Evolutionary conservation across 495 filamentous ascomycete genomes (phyloP).

Genomic region (Penicillium argentinense): DNA sequence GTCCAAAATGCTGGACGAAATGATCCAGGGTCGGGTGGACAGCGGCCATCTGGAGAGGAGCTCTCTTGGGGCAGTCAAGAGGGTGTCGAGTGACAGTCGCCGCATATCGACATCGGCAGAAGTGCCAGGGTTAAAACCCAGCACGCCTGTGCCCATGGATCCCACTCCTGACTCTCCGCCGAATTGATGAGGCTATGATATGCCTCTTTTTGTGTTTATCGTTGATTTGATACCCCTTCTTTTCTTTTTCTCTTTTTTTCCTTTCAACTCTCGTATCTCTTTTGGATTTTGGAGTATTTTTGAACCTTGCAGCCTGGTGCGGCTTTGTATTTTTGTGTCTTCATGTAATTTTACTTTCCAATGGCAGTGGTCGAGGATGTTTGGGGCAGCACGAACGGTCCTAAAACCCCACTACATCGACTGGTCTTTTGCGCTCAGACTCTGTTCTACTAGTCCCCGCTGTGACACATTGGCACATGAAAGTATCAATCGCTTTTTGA

Average conservation of each 20-base stretch:
- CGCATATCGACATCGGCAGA: constrained; percentile 35
- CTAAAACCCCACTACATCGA: too few species aligned
- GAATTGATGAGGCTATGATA: constrained; percentile 8
- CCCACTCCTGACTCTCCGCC: constrained; percentile 8
- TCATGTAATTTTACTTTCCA: neutral
- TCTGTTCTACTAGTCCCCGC: too few species aligned
- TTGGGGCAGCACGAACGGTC: too few species aligned
- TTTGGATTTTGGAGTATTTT: neutral
- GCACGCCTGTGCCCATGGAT: constrained; percentile 9
- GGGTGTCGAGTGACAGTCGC: constrained; percentile 40
- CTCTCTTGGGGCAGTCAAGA: constrained; percentile 52
- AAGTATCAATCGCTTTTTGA: too few species aligned
- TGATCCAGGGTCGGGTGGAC: constrained; percentile 87
- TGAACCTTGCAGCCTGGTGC: neutral
- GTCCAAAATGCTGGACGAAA: constrained; percentile 86
- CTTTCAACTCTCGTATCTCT: constrained; percentile 5
- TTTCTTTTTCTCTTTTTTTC: constrained; percentile 19
- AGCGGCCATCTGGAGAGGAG: constrained; percentile 62
- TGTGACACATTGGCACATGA: too few species aligned
- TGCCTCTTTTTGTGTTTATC: constrained; percentile 14
- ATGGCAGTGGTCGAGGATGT: too few species aligned
- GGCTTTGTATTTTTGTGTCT: neutral
- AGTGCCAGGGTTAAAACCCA: constrained; percentile 29
- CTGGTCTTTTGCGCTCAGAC: too few species aligned
- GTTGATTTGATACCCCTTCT: constrained; percentile 34